These are phyloP conservation scores for Eremothecium sinecaudum DNA, from an alignment of 1,139 yeast genomes.

Conservation along the genomic window DNA sequence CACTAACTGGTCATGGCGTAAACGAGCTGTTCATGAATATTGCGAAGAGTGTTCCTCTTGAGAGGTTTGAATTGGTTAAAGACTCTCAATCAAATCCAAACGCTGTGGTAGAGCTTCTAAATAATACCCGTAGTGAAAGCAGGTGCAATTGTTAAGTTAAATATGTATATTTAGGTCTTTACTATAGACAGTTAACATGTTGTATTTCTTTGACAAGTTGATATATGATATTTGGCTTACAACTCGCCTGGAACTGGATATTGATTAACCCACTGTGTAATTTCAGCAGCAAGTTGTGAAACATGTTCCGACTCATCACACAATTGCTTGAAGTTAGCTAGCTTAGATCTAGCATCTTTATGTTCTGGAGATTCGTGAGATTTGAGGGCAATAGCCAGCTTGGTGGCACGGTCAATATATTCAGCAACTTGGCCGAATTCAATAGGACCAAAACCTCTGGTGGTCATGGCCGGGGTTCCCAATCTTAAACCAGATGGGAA, in stretches of 20 bases:
- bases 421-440: conserved; percentile 74
- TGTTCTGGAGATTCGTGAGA: conserved; percentile 37
- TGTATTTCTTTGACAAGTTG: too few species aligned
- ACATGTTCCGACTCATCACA: conserved; percentile 54
- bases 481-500: conserved; percentile 95
- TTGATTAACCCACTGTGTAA: conserved; percentile 53
- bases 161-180: background rate
- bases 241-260: conserved; percentile 77
- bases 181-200: too few species aligned
- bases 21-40: conserved; percentile 68
- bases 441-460: conserved; percentile 76
- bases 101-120: background rate
- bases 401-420: conserved; percentile 71
- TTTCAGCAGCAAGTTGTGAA: conserved; percentile 51
- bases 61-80: conserved; percentile 11
- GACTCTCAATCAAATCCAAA: background rate
- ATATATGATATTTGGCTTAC: too few species aligned
- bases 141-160: conserved; percentile 7
- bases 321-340: conserved; percentile 53
- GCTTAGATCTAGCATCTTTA: conserved; percentile 54
- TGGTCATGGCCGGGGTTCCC: conserved; percentile 98
- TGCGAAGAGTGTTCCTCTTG: conserved; percentile 62
- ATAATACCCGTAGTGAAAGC: background rate
- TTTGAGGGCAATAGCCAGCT: conserved; percentile 52
- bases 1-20: conserved; percentile 80